These are phyloP conservation scores for Pisolithus sp. DNA, from an alignment of 768 basidiomycete genomes.

Conservation along the genomic window DNA sequence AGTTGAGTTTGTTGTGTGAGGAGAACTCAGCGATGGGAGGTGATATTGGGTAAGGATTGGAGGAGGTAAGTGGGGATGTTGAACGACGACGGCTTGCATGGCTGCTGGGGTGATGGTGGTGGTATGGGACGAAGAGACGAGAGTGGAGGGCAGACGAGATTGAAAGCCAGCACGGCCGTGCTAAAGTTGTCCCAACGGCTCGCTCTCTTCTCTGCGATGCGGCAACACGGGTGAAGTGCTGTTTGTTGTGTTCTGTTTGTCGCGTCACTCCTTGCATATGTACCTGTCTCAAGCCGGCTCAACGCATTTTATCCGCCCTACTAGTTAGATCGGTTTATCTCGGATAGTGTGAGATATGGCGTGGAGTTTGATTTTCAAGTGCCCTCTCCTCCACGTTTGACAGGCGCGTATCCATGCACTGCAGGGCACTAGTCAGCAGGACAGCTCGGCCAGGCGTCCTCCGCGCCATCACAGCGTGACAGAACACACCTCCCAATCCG, in stretches of 20 bases:
- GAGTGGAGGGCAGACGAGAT: constrained; percentile 18
- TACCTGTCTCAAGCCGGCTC: no score
- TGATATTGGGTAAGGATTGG: constrained; percentile 61
- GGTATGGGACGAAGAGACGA: constrained; percentile 13
- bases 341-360: not conserved
- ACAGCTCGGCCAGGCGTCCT: not conserved
- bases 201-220: constrained; percentile 22
- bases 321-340: not conserved
- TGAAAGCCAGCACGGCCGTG: constrained; percentile 32
- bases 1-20: constrained; percentile 40
- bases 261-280: no score
- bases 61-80: constrained; percentile 51
- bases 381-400: not conserved
- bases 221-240: constrained; percentile 26
- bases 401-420: no score
- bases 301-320: not conserved
- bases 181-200: constrained; percentile 18
- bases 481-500: not conserved
- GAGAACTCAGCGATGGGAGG: constrained; percentile 44
- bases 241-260: constrained; percentile 26
- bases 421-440: not conserved
- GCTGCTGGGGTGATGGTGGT: constrained; percentile 51
- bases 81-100: constrained; percentile 63
- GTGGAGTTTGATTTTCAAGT: not conserved
- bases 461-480: not conserved